Evolutionary conservation across 768 basidiomycete species (phyloP), one percentile per base, ranked within the genome.

Genomic region (Pleurotus tuoliensis): DNA sequence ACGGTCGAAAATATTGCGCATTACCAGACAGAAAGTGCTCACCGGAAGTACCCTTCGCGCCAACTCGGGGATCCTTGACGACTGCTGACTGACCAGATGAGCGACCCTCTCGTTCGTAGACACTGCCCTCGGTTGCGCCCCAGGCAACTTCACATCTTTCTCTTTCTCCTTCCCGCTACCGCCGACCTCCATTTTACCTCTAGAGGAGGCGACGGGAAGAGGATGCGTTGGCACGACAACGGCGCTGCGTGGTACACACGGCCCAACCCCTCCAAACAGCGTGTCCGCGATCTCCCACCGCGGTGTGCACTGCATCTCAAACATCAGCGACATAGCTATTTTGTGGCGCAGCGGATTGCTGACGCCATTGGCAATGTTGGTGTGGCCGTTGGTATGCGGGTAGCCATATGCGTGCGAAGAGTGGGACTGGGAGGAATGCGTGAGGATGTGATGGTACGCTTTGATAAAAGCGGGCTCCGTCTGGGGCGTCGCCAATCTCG

Each of bases 401-500:
- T 34, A 34, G 30, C 30, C 30, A 11, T 34, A 34, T 9, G 30
- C 30, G 11, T 34, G 30, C 30, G 30, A 34, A 0, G 30, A 9
- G 30, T 34, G 30, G 0, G 76, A 72, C 52, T 73, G 71, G 0
- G 77, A 66, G 1, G 87, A 86, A 61, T 90, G 83, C 0, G 86
- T 90, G 49, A 90, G 78, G 58, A 90, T 86, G 61, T 91, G 85
- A 60, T 89, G 90, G 64, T 89, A 91, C 4, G 87, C 89, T 11
- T 76, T 73, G 43, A 88, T 67, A 27, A 91, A 79, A 1, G 88
- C 76, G 2, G 79, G 86, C 59, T 88, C 85, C 5, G 80, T 79
- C 60, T 81, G 81, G 0, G 85, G 82, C 1, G 79, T 79, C 4
- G 80, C 68, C 5, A 76, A 66, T 4, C 74, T 76, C 37, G 63